A percentile compares a stretch with the other conserved stretches of the same genome.
Evolutionary conservation across 2,329 filamentous ascomycete species (phyloP).

Genomic region (Pseudocercospora fuligena): DNA sequence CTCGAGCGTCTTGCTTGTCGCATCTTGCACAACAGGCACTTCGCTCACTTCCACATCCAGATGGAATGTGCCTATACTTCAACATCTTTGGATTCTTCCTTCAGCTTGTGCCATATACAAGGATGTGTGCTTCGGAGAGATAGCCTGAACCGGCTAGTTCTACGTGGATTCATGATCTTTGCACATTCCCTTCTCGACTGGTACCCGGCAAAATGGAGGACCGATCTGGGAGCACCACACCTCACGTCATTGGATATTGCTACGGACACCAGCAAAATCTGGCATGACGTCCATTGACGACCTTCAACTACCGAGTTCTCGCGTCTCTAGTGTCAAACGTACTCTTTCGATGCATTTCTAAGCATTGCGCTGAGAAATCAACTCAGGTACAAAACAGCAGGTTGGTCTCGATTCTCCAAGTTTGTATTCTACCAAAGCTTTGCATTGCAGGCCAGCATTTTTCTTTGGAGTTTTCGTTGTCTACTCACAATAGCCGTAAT

Average conservation of each 20-base stretch:
- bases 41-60: background rate
- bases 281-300: background rate
- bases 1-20: background rate
- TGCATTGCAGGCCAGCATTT: background rate
- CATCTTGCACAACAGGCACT: background rate
- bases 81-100: background rate
- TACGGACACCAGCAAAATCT: background rate
- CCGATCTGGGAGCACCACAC: background rate
- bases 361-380: constrained; percentile 2
- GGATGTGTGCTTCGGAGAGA: background rate
- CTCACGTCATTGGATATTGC: background rate
- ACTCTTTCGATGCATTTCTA: constrained; percentile 9
- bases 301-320: background rate
- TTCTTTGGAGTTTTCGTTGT: background rate
- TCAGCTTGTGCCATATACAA: background rate
- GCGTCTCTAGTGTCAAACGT: background rate
- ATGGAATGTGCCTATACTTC: too few relatives aligned
- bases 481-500: background rate
- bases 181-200: background rate
- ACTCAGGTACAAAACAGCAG: background rate
- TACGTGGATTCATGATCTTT: background rate
- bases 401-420: background rate
- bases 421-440: background rate
- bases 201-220: background rate
- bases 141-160: background rate